phyloP scores from a whole-genome alignment of 1,139 yeast genomes.

The Sugiyamaella sp. region DNA sequence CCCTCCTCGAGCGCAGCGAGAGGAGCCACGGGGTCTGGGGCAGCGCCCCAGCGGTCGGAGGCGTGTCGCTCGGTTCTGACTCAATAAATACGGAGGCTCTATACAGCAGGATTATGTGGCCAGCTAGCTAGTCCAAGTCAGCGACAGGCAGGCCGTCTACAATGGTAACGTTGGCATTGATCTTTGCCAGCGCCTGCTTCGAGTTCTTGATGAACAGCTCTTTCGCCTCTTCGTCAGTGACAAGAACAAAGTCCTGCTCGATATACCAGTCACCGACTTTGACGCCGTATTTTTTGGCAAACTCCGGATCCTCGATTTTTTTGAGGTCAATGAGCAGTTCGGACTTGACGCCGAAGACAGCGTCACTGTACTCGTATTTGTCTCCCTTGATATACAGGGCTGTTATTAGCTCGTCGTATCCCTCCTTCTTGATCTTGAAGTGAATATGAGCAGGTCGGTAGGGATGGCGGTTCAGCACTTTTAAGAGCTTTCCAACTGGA shows the following conservation, averaged over 20 bases:
- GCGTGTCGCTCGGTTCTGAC: no score
- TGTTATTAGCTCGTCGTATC: slow-evolving; percentile 43
- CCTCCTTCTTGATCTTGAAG: slow-evolving; percentile 41
- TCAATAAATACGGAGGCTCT: no score
- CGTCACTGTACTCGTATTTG: slow-evolving; percentile 43
- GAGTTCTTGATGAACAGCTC: slow-evolving; percentile 30
- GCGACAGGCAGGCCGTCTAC: slow-evolving; percentile 32
- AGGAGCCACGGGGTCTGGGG: no score
- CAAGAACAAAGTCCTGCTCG: slow-evolving; percentile 39
- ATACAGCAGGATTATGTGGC: no score
- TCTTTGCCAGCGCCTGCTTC: slow-evolving; percentile 31
- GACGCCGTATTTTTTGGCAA: slow-evolving; percentile 36
- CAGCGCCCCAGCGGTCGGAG: no score
- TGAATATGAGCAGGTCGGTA: slow-evolving; percentile 48
- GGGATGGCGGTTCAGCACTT: slow-evolving; percentile 45
- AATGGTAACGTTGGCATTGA: slow-evolving; percentile 22
- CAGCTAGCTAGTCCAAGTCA: slow-evolving; percentile 22
- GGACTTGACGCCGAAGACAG: slow-evolving; percentile 42
- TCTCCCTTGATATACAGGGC: slow-evolving; percentile 43
- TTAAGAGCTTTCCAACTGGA: slow-evolving; percentile 45
- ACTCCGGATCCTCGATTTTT: slow-evolving; percentile 41
- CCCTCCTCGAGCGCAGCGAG: no score
- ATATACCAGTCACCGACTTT: slow-evolving; percentile 39
- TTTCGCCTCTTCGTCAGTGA: slow-evolving; percentile 35
- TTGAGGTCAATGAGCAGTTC: slow-evolving; percentile 36